These are phyloP conservation scores for Nicotiana otophora DNA, from an alignment of 257 asterid species.

Conservation along the genomic window DNA sequence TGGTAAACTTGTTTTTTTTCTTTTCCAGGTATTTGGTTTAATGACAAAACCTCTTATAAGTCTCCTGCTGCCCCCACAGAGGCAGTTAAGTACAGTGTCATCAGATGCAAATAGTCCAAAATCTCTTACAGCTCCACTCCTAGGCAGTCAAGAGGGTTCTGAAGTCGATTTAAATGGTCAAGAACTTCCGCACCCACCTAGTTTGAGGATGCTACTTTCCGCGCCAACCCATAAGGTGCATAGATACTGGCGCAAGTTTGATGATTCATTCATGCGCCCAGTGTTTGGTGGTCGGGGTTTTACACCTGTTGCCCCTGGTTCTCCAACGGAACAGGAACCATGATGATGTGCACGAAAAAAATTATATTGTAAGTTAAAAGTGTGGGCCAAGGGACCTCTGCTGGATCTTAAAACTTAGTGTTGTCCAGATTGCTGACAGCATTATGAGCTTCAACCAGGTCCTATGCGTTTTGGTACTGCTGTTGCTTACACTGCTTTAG, in stretches of 20 bases:
- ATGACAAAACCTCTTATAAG: conserved; percentile 38
- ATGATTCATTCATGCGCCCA: conserved; percentile 40
- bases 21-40: conserved; percentile 31
- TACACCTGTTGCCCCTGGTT: conserved; percentile 29
- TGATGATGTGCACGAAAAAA: background rate
- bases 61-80: conserved; percentile 25
- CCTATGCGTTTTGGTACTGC: background rate
- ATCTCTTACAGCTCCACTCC: conserved; percentile 20
- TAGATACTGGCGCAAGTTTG: conserved; percentile 36
- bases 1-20: background rate
- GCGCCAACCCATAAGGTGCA: conserved; percentile 38
- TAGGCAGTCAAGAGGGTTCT: conserved; percentile 18
- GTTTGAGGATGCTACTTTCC: conserved; percentile 28
- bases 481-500: background rate
- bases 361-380: background rate
- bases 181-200: conserved; percentile 16
- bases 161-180: conserved; percentile 20
- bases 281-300: conserved; percentile 46
- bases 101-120: conserved; percentile 26
- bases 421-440: background rate
- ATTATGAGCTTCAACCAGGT: background rate
- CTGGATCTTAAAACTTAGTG: background rate
- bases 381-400: background rate
- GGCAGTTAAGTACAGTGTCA: conserved; percentile 17
- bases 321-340: conserved; percentile 24